Base-by-base conservation (phyloP, 768 basidiomycete species). In the Cystobasidium onofrii region DNA sequence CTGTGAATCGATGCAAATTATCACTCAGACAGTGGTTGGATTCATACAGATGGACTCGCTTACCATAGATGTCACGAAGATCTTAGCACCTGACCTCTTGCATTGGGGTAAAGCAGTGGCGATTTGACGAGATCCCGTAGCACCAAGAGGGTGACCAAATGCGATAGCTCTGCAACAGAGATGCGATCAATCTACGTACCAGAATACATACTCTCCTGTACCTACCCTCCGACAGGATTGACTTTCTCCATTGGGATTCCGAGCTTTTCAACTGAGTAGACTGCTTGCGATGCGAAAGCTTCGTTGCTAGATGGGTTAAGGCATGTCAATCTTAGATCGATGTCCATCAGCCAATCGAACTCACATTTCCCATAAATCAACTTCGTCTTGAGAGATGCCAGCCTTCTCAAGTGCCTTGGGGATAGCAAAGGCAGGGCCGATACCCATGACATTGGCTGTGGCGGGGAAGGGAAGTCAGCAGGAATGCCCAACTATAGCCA, bases 51-150 rank as follows among this genome's bases (percentile, higher is more conserved):
- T 31, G n/a, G 55, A 18, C 7, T 10, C 90, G n/a, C 17, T 86
- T 80, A 92, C 94, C 92, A 95, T 95, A 76, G 87, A 88, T 1
- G 91, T 93, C 36, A 90, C 88, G 76, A 95, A 92, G 75, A 95
- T 83, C 80, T 88, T 88, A 27, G 84, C 84, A 18, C 85, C 85
- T 60, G 87, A 88, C 81, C 90, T 86, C 84, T 88, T 92, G 13
- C 90, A 88, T 62, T 91, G 88, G 79, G 79, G 62, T 75, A 91
- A 81, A 15, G 89, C 92, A 9, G 92, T 95, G 0, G 89, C 90
- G 72, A 95, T 85, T 82, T 94, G 93, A 25, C 92, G 84, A 12
- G 91, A 88, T 77, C 92, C 92, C 75, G 80, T 93, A 90, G 25
- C 88, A 29, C 90, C 91, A 33, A 94, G 87, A 1, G 92, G 91